Evolutionary conservation across 805 yeast genomes (phyloP).

Genomic region (Candida krabiensis): DNA sequence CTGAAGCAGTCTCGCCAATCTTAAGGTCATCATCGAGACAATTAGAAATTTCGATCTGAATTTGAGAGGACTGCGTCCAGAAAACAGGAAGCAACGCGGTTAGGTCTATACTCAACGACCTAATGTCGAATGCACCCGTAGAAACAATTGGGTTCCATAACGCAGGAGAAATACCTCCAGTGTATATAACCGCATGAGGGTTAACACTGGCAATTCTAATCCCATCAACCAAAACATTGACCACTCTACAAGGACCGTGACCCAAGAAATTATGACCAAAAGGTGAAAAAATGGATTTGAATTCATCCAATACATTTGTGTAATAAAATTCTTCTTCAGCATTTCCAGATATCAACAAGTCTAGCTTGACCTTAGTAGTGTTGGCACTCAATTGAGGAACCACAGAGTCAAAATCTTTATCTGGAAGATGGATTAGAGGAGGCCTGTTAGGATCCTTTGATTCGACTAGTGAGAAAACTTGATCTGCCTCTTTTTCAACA

Average conservation of each 20-base stretch:
- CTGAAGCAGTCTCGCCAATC: conserved; percentile 30
- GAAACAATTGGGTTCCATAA: conserved; percentile 83
- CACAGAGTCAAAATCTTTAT: conserved; percentile 33
- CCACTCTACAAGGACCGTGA: conserved; percentile 71
- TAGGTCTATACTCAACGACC: conserved; percentile 67
- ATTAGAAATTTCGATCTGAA: conserved; percentile 53
- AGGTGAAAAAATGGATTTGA: conserved; percentile 37
- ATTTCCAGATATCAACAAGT: conserved; percentile 70
- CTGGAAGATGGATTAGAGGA: conserved; percentile 49
- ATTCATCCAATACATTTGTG: conserved; percentile 53
- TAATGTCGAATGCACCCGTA: conserved; percentile 69
- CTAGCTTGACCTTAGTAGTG: conserved; percentile 58
- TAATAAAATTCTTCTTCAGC: conserved; percentile 87
- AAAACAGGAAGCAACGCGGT: conserved; percentile 69
- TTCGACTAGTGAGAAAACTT: conserved; percentile 39
- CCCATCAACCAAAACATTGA: conserved; percentile 62
- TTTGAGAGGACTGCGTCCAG: conserved; percentile 46
- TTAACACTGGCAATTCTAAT: conserved; percentile 57
- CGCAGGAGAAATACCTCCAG: conserved; percentile 81
- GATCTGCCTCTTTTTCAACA: conserved; percentile 37
- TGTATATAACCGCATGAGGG: conserved; percentile 73
- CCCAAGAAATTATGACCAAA: conserved; percentile 47
- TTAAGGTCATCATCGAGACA: conserved; percentile 43
- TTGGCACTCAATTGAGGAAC: conserved; percentile 52
- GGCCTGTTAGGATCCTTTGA: conserved; percentile 29